Conservation (phyloP, 2,329 filamentous ascomycete genomes). For the Zymoseptoria pseudotritici region DNA sequence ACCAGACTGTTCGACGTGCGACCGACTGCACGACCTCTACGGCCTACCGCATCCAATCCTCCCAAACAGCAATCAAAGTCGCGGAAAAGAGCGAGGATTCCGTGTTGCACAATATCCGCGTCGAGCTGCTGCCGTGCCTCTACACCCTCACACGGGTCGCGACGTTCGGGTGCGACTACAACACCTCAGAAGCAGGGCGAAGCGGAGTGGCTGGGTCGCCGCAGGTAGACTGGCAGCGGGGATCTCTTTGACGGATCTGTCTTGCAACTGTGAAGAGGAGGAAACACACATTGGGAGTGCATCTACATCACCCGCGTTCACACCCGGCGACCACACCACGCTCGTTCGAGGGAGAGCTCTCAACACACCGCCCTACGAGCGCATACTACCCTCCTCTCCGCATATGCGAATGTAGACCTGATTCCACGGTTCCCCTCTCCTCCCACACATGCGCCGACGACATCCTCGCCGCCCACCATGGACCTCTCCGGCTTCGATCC, state of each 20-base stretch:
- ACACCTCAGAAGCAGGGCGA: neutral
- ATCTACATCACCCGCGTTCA: neutral
- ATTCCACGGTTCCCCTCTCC: constrained; percentile 1
- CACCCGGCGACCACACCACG: neutral
- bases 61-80: neutral
- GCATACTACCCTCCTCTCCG: neutral
- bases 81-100: neutral
- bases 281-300: neutral
- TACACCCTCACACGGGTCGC: neutral
- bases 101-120: neutral
- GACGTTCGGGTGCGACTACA: neutral
- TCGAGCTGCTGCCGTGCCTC: neutral
- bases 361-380: neutral
- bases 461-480: constrained; percentile 12
- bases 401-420: constrained; percentile 11
- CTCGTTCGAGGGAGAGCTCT: neutral
- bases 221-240: neutral
- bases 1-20: neutral
- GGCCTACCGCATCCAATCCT: neutral
- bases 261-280: neutral
- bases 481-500: constrained; percentile 26
- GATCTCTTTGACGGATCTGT: neutral
- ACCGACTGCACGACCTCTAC: neutral
- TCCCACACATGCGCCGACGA: constrained; percentile 14
- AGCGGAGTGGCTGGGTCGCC: neutral